Evolutionary conservation across 768 basidiomycete species (phyloP).

Genomic region (Phaeotremella skinneri): DNA sequence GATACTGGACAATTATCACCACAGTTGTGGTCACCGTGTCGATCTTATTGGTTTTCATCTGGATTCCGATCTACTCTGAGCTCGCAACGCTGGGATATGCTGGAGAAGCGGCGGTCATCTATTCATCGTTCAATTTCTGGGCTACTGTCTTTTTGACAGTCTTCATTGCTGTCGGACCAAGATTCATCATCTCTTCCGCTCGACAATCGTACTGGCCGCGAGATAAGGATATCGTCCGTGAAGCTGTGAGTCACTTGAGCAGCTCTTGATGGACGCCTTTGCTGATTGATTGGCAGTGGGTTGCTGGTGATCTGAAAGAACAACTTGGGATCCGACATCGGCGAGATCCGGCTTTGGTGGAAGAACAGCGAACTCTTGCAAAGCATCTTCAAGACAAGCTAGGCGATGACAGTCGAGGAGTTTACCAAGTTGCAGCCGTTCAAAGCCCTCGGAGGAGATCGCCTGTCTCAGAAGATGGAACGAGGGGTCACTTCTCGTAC

Average conservation of each 20-base stretch:
- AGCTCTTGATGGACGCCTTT: background rate
- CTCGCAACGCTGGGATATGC: conserved; percentile 70
- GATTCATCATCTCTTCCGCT: conserved; percentile 73
- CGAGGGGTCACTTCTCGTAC: conserved; percentile 20
- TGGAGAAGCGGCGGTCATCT: conserved; percentile 70
- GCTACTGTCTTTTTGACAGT: conserved; percentile 68
- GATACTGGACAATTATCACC: conserved; percentile 66
- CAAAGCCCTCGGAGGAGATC: conserved; percentile 23
- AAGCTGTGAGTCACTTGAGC: conserved; percentile 70
- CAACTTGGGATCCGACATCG: conserved; percentile 35
- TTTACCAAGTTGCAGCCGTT: conserved; percentile 21
- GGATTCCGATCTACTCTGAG: conserved; percentile 84
- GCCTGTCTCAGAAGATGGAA: conserved; percentile 19
- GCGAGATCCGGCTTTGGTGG: conserved; percentile 4
- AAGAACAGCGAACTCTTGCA: conserved; percentile 7
- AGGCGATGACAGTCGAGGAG: conserved; percentile 15
- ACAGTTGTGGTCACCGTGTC: conserved; percentile 40
- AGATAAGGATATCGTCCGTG: conserved; percentile 87
- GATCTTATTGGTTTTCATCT: conserved; percentile 63
- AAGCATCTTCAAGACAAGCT: conserved; percentile 17
- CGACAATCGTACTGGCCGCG: conserved; percentile 69
- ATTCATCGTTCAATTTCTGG: conserved; percentile 81
- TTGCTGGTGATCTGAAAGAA: conserved; percentile 40
- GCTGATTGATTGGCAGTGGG: conserved; percentile 23
- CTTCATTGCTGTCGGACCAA: conserved; percentile 71